Conservation (phyloP, 768 basidiomycete genomes). For the Termitomyces sp. region DNA sequence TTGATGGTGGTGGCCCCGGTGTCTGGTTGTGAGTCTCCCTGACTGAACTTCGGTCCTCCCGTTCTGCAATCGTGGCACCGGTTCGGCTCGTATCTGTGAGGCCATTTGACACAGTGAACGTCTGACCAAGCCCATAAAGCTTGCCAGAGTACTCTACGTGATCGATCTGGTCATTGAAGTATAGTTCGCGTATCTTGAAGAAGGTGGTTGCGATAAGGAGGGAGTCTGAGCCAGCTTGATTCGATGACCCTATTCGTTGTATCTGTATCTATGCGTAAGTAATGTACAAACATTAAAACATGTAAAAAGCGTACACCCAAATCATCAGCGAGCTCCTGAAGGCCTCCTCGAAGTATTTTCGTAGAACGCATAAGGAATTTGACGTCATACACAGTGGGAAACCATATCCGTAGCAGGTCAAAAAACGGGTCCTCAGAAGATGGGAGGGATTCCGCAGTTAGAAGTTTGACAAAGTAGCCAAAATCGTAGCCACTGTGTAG, state of each 20-base stretch:
- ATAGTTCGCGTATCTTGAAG: slow-evolving; percentile 92
- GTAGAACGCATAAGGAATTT: slow-evolving; percentile 92
- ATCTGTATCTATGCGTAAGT: slow-evolving; percentile 44
- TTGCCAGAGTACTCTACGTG: slow-evolving; percentile 78
- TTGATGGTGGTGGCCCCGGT: slow-evolving; percentile 38
- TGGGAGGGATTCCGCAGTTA: slow-evolving; percentile 83
- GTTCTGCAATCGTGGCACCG: slow-evolving; percentile 77
- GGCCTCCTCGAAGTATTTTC: slow-evolving; percentile 80
- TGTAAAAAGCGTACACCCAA: slow-evolving; percentile 62
- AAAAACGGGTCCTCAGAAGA: slow-evolving; percentile 89
- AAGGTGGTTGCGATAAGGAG: slow-evolving; percentile 91
- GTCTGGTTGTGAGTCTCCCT: slow-evolving; percentile 55
- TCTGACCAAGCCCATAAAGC: slow-evolving; percentile 79
- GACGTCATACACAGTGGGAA: slow-evolving; percentile 95
- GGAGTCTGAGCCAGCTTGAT: slow-evolving; percentile 97
- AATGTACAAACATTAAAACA: slow-evolving; percentile 12
- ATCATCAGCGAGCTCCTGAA: slow-evolving; percentile 96
- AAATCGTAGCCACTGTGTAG: slow-evolving; percentile 90
- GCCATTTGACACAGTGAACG: slow-evolving; percentile 65
- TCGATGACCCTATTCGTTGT: slow-evolving; percentile 81
- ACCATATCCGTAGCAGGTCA: slow-evolving; percentile 83
- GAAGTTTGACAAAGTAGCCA: slow-evolving; percentile 94
- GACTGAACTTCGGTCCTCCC: slow-evolving; percentile 59
- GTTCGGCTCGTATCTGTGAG: slow-evolving; percentile 61
- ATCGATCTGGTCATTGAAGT: slow-evolving; percentile 89